Evolutionary conservation across 192 early-diverging fungal genomes (phyloP).

Genomic region (Entomortierella chlamydospora): DNA sequence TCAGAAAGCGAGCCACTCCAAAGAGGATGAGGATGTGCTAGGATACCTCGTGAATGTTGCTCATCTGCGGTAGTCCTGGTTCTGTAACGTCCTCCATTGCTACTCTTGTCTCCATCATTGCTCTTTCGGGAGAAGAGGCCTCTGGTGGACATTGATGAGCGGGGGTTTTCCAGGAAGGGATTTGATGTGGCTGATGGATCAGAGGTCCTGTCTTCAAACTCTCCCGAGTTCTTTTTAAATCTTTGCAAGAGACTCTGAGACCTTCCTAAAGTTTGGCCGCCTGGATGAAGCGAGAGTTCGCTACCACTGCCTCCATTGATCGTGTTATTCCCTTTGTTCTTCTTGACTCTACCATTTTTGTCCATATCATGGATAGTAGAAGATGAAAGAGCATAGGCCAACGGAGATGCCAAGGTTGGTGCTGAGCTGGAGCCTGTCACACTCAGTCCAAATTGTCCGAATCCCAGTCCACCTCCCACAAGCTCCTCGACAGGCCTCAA

Average conservation of each 20-base stretch:
- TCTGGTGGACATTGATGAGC: background rate
- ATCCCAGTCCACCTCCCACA: background rate
- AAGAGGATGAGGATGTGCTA: conserved; percentile 47
- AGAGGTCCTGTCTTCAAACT: conserved; percentile 1
- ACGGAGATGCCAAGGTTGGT: conserved; percentile 14
- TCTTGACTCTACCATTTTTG: conserved; percentile 9
- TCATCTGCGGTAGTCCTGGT: conserved; percentile 19
- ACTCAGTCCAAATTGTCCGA: background rate
- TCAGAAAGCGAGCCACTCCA: conserved; percentile 48
- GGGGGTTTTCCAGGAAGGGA: background rate
- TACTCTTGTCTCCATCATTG: background rate
- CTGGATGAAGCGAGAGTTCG: conserved; percentile 7
- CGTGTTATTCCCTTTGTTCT: conserved; percentile 3
- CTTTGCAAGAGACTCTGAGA: conserved; percentile 28
- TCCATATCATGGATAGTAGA: conserved; percentile 35
- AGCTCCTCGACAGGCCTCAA: conserved; percentile 32
- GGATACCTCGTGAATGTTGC: conserved; percentile 1
- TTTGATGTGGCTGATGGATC: background rate
- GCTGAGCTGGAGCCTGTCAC: conserved; percentile 2
- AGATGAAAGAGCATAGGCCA: conserved; percentile 45
- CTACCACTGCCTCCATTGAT: conserved; percentile 1
- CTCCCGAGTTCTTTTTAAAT: conserved; percentile 16
- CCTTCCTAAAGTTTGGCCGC: background rate
- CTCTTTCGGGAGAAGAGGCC: background rate
- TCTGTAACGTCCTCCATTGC: conserved; percentile 11